Percentiles rank a stretch among this genome's conserved stretches.
phyloP scores from a whole-genome alignment of 2,329 filamentous ascomycete genomes.

The Lecanicillium sp. region DNA sequence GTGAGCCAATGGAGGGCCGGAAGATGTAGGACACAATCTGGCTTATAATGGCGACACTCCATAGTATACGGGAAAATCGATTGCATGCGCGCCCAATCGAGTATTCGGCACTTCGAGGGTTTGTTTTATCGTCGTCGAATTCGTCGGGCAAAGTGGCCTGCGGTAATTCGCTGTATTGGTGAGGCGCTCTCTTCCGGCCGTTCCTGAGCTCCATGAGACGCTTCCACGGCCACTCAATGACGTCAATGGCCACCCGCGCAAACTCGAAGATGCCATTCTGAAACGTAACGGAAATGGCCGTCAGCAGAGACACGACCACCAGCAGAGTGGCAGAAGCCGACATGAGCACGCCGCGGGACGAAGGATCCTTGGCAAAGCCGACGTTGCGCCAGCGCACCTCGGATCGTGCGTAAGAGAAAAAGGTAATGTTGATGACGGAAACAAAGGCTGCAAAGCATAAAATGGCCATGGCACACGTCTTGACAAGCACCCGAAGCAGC shows the following conservation, averaged over 20 bases:
- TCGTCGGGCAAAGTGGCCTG: background rate
- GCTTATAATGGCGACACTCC: background rate
- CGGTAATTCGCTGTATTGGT: background rate
- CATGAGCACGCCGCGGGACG: constrained; percentile 17
- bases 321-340: constrained; percentile 13
- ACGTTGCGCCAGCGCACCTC: constrained; percentile 22
- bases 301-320: too few species aligned
- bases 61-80: background rate
- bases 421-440: constrained; percentile 17
- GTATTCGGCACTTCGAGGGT: background rate
- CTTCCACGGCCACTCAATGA: background rate
- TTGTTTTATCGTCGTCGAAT: background rate
- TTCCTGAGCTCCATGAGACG: background rate
- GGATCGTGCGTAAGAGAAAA: constrained; percentile 21
- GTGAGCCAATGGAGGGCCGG: constrained; percentile 22
- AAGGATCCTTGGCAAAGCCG: constrained; percentile 16
- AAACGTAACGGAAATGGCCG: constrained; percentile 12
- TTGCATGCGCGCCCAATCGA: too few species aligned
- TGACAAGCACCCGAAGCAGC: background rate
- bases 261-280: constrained; percentile 15
- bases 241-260: background rate
- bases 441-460: background rate
- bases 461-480: background rate
- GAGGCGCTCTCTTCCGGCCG: background rate
- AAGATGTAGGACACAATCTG: constrained; percentile 8